These are phyloP conservation scores for Turritis glabra DNA, from an alignment of 345 rosid species.

Conservation along the genomic window DNA sequence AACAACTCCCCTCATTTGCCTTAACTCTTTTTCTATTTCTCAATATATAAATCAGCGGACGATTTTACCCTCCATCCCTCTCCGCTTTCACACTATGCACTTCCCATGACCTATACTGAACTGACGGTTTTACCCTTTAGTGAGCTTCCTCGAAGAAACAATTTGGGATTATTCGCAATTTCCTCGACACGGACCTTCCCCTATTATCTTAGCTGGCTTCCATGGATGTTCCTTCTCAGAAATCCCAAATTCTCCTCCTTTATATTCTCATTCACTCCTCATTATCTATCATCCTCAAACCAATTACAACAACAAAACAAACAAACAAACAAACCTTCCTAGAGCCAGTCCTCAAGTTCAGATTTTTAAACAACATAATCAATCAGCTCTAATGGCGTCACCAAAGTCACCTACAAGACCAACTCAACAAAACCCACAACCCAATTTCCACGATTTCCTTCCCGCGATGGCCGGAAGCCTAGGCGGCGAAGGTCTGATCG, in stretches of 20 bases:
- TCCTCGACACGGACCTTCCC: conserved; percentile 21
- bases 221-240: conserved; percentile 54
- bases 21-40: background rate
- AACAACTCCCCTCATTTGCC: conserved; percentile 1
- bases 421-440: conserved; percentile 35
- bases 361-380: background rate
- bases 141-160: conserved; percentile 45
- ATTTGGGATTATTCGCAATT: background rate
- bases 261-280: conserved; percentile 10
- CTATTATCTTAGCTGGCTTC: conserved; percentile 49
- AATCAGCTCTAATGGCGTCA: conserved; percentile 44
- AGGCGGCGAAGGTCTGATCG: conserved; percentile 74
- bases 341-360: background rate
- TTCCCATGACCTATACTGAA: background rate
- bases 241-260: conserved; percentile 34
- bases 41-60: background rate
- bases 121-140: conserved; percentile 23
- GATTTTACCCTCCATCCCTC: conserved; percentile 8
- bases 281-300: background rate
- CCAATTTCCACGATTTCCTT: conserved; percentile 62
- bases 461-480: conserved; percentile 79
- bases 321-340: background rate
- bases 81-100: background rate
- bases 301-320: background rate
- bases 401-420: conserved; percentile 30